Percentiles rank a stretch among this genome's conserved stretches.
phyloP scores from a whole-genome alignment of 2,329 filamentous ascomycete species.

The Endoconidiophora polonica region DNA sequence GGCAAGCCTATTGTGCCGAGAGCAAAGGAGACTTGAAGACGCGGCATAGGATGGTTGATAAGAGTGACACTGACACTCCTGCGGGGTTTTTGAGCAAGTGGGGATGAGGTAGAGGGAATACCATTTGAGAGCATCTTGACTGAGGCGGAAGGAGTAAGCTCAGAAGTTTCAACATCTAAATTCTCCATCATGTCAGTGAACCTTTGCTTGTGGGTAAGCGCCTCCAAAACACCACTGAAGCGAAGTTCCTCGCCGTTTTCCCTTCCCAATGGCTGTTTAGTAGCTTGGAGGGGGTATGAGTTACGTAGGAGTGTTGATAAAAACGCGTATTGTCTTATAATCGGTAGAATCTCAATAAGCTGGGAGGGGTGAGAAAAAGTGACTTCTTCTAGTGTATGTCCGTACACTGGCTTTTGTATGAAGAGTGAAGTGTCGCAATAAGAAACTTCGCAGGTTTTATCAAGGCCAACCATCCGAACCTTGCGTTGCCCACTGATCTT shows the following conservation, averaged over 20 bases:
- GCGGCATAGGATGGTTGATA: conserved; percentile 31
- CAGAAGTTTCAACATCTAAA: too few species aligned
- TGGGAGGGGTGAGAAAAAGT: conserved; percentile 67
- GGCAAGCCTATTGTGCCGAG: conserved; percentile 14
- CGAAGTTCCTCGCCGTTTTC: conserved; percentile 1
- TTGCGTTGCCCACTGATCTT: conserved; percentile 28
- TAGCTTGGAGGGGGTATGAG: conserved; percentile 28
- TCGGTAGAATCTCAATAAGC: conserved; percentile 55
- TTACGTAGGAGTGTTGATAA: conserved; percentile 46
- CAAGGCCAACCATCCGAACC: conserved; percentile 15
- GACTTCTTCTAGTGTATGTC: conserved; percentile 47
- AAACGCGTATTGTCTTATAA: conserved; percentile 59
- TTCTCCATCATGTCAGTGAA: conserved; percentile 4
- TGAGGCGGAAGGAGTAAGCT: too few species aligned
- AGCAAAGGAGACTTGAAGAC: conserved; percentile 37
- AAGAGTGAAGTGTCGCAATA: conserved; percentile 38
- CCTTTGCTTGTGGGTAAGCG: not conserved
- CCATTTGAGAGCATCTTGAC: too few species aligned
- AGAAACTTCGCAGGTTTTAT: conserved; percentile 13
- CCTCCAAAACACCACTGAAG: conserved; percentile 5
- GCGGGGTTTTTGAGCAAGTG: too few species aligned
- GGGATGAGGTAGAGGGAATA: too few species aligned
- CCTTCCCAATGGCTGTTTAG: not conserved
- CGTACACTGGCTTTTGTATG: conserved; percentile 58
- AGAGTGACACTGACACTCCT: conserved; percentile 25